These are phyloP conservation scores for Lipomyces yamadae DNA, from an alignment of 805 yeast species.

Conservation along the genomic window DNA sequence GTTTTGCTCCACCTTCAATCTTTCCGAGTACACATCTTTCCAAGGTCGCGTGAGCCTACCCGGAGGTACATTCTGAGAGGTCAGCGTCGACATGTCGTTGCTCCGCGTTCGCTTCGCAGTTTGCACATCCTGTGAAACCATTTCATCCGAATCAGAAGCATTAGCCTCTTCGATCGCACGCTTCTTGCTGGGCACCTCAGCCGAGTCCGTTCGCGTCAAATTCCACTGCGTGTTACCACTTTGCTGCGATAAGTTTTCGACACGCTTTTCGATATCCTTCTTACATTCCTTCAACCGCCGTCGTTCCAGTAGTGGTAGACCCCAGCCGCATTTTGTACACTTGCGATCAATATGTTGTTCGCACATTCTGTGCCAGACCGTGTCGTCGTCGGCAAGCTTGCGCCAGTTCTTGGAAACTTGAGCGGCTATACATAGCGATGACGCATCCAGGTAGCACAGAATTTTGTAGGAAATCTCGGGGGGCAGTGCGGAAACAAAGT, in stretches of 20 bases:
- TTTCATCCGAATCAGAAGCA: background rate
- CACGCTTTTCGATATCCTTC: constrained; percentile 33
- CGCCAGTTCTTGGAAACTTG: constrained; percentile 91
- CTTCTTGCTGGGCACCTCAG: constrained; percentile 10
- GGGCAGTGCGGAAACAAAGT: constrained; percentile 84
- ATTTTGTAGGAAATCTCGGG: constrained; percentile 83
- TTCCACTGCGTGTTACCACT: background rate
- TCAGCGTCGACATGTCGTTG: constrained; percentile 16
- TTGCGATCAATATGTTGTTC: constrained; percentile 97
- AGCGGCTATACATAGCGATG: constrained; percentile 90
- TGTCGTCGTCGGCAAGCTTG: constrained; percentile 87
- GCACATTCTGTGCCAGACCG: constrained; percentile 98
- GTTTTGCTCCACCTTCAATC: constrained; percentile 88
- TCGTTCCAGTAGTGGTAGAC: constrained; percentile 91
- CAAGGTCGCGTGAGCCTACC: constrained; percentile 70
- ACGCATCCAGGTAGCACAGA: constrained; percentile 87
- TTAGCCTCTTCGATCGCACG: constrained; percentile 15
- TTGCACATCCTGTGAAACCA: constrained; percentile 4
- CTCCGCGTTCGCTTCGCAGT: constrained; percentile 17
- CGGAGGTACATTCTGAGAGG: constrained; percentile 27
- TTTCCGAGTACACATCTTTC: constrained; percentile 92
- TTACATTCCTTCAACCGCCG: constrained; percentile 48
- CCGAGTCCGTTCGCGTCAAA: constrained; percentile 6
- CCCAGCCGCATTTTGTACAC: constrained; percentile 99
- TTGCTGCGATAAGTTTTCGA: background rate